Percentiles rank a stretch among this genome's conserved stretches.
These are phyloP conservation scores for Verticillium dahliae DNA, from an alignment of 2,329 filamentous ascomycete species.

Conservation along the genomic window DNA sequence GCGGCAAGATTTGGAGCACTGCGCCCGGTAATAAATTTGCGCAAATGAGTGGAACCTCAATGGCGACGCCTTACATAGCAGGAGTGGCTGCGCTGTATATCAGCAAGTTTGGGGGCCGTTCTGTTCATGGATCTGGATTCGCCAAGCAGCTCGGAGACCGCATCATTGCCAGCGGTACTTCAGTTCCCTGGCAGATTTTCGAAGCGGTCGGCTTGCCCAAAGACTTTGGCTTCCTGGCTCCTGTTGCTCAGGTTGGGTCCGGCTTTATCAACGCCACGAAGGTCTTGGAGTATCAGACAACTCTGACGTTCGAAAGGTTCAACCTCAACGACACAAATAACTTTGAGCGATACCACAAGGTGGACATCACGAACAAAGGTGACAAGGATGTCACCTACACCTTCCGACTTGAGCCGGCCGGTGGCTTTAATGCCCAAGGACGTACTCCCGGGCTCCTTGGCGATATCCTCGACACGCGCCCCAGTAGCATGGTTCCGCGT, in stretches of 20 bases:
- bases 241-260: constrained; percentile 30
- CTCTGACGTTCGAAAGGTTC: constrained; percentile 29
- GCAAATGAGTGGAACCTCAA: constrained; percentile 51
- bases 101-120: constrained; percentile 24
- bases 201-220: constrained; percentile 13
- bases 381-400: constrained; percentile 24
- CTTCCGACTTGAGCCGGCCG: constrained; percentile 19
- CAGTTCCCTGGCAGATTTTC: constrained; percentile 18
- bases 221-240: constrained; percentile 17
- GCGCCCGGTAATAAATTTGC: constrained; percentile 43
- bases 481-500: background rate
- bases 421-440: constrained; percentile 26
- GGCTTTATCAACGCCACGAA: constrained; percentile 35
- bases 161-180: constrained; percentile 25
- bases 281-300: constrained; percentile 28
- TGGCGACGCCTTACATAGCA: constrained; percentile 51
- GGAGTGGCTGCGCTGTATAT: constrained; percentile 36
- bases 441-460: constrained; percentile 4
- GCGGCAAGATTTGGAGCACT: constrained; percentile 52
- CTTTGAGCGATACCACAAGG: constrained; percentile 19
- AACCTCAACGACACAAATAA: constrained; percentile 36
- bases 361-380: constrained; percentile 28
- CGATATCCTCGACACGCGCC: constrained; percentile 6
- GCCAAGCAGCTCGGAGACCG: constrained; percentile 20
- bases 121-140: constrained; percentile 20